Evolutionary conservation across 2,329 filamentous ascomycete species (phyloP).

Genomic region (Periconia sp.): DNA sequence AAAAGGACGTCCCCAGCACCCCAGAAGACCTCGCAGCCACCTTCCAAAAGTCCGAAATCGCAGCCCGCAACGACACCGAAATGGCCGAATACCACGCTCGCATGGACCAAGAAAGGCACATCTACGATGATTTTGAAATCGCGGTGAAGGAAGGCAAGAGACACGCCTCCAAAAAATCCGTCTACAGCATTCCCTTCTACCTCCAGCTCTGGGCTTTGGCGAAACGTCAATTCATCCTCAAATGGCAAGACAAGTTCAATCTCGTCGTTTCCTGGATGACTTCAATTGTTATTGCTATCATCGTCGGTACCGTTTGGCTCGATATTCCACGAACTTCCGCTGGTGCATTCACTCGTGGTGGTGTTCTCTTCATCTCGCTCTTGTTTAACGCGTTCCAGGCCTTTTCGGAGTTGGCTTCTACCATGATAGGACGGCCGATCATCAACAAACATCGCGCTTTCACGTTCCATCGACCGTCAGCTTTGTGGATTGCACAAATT

Average conservation of each 20-base stretch:
- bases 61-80: conserved; percentile 61
- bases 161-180: conserved; percentile 69
- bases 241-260: conserved; percentile 83
- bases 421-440: conserved; percentile 75
- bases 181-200: conserved; percentile 82
- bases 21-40: conserved; percentile 68
- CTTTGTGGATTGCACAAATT: conserved; percentile 82
- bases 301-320: conserved; percentile 78
- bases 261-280: conserved; percentile 72
- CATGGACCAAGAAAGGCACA: conserved; percentile 65
- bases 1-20: conserved; percentile 67
- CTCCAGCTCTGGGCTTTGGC: conserved; percentile 81
- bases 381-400: conserved; percentile 88
- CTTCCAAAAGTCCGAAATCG: conserved; percentile 66
- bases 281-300: conserved; percentile 72
- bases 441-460: conserved; percentile 84
- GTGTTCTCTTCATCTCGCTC: conserved; percentile 76
- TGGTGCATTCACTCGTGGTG: conserved; percentile 78
- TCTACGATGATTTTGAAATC: conserved; percentile 73
- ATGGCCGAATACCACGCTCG: conserved; percentile 69
- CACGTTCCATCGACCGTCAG: conserved; percentile 79
- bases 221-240: conserved; percentile 81
- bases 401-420: conserved; percentile 73
- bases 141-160: conserved; percentile 80
- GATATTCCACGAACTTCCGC: conserved; percentile 64